Evolutionary conservation across 352 stramenopile species (phyloP).

Genomic region (Pythium folliculosum): DNA sequence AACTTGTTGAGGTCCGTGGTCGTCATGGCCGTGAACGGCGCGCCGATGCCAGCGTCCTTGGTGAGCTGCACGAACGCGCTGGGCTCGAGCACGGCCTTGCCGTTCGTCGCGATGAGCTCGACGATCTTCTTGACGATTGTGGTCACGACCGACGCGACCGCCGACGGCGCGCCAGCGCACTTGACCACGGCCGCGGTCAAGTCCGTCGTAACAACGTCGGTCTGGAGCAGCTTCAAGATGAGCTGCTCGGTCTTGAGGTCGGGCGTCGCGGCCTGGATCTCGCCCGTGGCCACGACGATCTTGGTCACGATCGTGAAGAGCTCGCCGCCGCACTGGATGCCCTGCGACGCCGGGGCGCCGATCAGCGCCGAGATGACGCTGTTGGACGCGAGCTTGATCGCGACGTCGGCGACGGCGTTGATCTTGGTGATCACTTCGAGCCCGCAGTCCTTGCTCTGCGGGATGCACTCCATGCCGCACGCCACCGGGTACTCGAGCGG

Average conservation of each 20-base stretch:
- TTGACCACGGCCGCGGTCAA: slow-evolving; percentile 43
- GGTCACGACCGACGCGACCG: slow-evolving; percentile 31
- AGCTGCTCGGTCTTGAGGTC: slow-evolving; percentile 35
- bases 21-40: slow-evolving; percentile 16
- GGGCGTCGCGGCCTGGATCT: slow-evolving; percentile 12
- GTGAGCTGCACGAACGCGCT: slow-evolving; percentile 9
- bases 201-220: slow-evolving; percentile 46
- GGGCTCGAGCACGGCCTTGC: slow-evolving; percentile 38
- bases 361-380: slow-evolving; percentile 42
- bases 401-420: slow-evolving; percentile 44
- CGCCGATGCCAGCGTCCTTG: neutral
- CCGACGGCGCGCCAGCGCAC: slow-evolving; percentile 39
- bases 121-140: slow-evolving; percentile 38
- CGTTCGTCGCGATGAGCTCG: slow-evolving; percentile 31
- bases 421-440: slow-evolving; percentile 55
- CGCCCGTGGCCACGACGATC: slow-evolving; percentile 29
- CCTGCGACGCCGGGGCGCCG: slow-evolving; percentile 35
- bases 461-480: slow-evolving; percentile 69
- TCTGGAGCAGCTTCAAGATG: slow-evolving; percentile 43
- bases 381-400: slow-evolving; percentile 50
- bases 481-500: slow-evolving; percentile 73
- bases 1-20: slow-evolving; percentile 35
- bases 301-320: slow-evolving; percentile 50
- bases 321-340: slow-evolving; percentile 50
- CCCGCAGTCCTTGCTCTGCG: slow-evolving; percentile 64